Conservation (phyloP, 139 green algal species). For the Pseudopediastrum boryanum region DNA sequence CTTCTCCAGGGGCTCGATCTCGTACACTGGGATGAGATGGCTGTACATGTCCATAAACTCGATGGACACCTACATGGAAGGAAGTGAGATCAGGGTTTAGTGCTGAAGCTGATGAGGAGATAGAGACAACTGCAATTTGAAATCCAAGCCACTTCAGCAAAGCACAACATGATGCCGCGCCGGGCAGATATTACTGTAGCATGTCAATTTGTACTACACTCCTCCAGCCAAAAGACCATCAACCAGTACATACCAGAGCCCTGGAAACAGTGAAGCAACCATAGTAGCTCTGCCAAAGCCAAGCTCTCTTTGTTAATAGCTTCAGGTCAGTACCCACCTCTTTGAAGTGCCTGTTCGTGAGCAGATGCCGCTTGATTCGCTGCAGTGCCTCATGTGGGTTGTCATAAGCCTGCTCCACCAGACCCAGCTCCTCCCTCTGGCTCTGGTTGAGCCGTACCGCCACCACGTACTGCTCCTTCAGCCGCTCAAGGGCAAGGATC, state of each 20-base stretch:
- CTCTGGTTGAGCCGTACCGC: conserved; percentile 94
- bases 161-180: too few species aligned
- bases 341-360: conserved; percentile 98
- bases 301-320: too few species aligned
- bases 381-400: conserved; percentile 98
- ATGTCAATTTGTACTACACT: too few species aligned
- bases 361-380: conserved; percentile 99
- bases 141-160: too few species aligned
- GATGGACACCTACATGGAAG: conserved; percentile 83
- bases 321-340: conserved; percentile 72
- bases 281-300: too few species aligned
- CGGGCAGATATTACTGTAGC: too few species aligned
- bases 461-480: conserved; percentile 99
- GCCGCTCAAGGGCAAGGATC: conserved; percentile 96
- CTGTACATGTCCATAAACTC: conserved; percentile 99
- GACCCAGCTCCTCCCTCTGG: conserved; percentile 97
- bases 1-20: conserved; percentile 99
- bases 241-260: too few species aligned
- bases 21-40: conserved; percentile 97
- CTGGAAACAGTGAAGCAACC: too few species aligned
- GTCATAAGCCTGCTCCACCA: conserved; percentile 99
- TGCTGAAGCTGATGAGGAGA: too few species aligned
- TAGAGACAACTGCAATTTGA: too few species aligned
- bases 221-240: too few species aligned
- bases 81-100: too few species aligned